Evolutionary conservation across 2,329 filamentous ascomycete species (phyloP).

Genomic region (Beauveria sp.): DNA sequence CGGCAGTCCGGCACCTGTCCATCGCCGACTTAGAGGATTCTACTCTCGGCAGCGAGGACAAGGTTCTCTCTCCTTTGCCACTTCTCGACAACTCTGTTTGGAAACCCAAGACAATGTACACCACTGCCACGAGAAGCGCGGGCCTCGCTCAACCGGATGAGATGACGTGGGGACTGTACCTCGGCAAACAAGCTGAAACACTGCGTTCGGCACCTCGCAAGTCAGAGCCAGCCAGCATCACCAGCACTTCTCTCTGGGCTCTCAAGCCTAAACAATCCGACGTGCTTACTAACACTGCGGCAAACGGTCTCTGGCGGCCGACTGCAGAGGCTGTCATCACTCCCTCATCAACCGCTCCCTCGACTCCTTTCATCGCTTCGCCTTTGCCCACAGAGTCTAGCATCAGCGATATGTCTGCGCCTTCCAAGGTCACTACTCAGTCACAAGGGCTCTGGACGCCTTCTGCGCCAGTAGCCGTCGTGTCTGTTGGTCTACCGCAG

Average conservation of each 20-base stretch:
- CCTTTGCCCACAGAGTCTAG: slow-evolving; percentile 12
- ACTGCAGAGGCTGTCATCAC: not conserved
- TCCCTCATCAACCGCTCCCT: slow-evolving; percentile 5
- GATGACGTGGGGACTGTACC: slow-evolving; percentile 27
- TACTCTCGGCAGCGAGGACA: slow-evolving; percentile 15
- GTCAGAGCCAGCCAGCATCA: slow-evolving; percentile 6
- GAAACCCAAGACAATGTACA: not conserved
- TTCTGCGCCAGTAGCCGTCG: not conserved
- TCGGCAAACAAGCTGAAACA: slow-evolving; percentile 11
- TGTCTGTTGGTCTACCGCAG: not conserved
- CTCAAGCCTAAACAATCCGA: not conserved
- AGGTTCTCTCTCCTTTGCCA: slow-evolving; percentile 2
- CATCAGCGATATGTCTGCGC: slow-evolving; percentile 5
- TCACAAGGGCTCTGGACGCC: slow-evolving; percentile 5
- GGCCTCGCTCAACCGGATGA: slow-evolving; percentile 30
- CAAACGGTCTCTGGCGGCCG: not conserved
- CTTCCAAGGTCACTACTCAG: slow-evolving; percentile 11
- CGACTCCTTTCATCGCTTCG: slow-evolving; percentile 13
- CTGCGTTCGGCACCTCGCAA: slow-evolving; percentile 11
- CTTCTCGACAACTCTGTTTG: slow-evolving; percentile 1
- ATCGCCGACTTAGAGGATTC: not conserved
- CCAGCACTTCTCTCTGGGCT: slow-evolving; percentile 8
- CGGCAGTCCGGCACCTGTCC: not conserved
- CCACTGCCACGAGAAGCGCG: not conserved
- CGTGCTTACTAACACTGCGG: not conserved